Evolutionary conservation across 208 protist species (phyloP).

Genomic region (Trypanosoma rangeli): DNA sequence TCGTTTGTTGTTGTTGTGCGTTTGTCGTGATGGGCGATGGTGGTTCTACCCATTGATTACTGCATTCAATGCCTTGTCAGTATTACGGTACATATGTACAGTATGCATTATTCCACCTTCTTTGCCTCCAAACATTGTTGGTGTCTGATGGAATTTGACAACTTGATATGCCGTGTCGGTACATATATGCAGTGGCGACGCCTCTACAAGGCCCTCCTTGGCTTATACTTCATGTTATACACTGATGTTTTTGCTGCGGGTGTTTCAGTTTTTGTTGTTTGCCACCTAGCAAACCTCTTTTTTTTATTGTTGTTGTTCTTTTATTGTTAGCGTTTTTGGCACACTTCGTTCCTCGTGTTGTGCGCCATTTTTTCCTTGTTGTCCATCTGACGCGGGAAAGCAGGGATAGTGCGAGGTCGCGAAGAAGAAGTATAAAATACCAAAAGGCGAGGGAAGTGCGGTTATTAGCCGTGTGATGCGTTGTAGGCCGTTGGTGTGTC

Average conservation of each 20-base stretch:
- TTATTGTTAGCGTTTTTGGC: constrained; percentile 8
- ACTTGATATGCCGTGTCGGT: not conserved
- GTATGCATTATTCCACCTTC: not conserved
- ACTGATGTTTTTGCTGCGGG: not conserved
- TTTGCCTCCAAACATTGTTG: not conserved
- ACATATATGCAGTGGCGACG: not conserved
- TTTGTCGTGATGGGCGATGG: no score
- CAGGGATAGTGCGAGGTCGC: not conserved
- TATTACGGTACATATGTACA: not conserved
- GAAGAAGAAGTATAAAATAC: not conserved
- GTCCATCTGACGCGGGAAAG: not conserved
- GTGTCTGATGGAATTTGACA: not conserved
- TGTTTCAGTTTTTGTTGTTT: not conserved
- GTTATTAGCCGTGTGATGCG: constrained; percentile 4
- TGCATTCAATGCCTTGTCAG: not conserved
- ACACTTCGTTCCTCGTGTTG: not conserved
- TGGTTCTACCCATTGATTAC: not conserved
- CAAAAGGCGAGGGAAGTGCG: not conserved
- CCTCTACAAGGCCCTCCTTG: not conserved
- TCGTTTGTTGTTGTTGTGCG: not conserved
- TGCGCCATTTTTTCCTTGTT: no score
- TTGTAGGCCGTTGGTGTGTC: not conserved
- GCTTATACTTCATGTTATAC: not conserved
- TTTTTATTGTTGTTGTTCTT: not conserved
- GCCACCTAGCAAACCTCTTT: not conserved